Percentiles rank a stretch among this genome's conserved stretches.
phyloP scores from a whole-genome alignment of 2,329 filamentous ascomycete genomes.

The Byssoonygena ceratinophila region DNA sequence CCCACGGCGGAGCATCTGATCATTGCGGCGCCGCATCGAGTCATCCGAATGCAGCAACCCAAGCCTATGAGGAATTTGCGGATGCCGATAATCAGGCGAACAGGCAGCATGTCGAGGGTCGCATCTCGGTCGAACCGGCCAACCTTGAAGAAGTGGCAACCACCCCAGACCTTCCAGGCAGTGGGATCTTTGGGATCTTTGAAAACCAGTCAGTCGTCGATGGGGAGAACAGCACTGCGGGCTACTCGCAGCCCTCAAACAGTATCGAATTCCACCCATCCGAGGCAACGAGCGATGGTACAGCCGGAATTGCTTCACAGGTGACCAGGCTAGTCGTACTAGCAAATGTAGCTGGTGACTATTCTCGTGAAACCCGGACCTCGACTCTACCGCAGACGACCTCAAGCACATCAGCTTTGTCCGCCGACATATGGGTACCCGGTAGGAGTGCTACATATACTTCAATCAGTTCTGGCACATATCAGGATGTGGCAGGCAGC shows the following conservation, averaged over 20 bases:
- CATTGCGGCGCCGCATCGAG: no score
- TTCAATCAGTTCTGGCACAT: no score
- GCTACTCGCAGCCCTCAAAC: neutral
- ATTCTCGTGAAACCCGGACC: neutral
- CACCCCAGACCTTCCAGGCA: neutral
- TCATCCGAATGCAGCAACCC: no score
- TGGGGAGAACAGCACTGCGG: constrained; percentile 1
- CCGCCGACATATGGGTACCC: no score
- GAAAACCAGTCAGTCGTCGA: neutral
- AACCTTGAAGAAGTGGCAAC: neutral
- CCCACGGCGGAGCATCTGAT: no score
- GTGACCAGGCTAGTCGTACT: neutral
- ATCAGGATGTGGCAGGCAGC: no score
- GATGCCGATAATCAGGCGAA: no score
- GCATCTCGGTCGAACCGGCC: neutral
- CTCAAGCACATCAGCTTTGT: neutral
- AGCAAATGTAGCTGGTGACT: neutral
- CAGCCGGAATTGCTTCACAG: neutral
- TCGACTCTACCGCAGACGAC: neutral
- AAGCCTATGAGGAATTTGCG: no score
- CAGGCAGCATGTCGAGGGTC: no score
- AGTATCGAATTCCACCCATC: neutral
- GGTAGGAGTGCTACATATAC: no score
- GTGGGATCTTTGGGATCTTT: constrained; percentile 5
- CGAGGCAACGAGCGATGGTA: constrained; percentile 3